Base-by-base conservation (phyloP, 352 stramenopile genomes). In the Plasmopara halstedii region DNA sequence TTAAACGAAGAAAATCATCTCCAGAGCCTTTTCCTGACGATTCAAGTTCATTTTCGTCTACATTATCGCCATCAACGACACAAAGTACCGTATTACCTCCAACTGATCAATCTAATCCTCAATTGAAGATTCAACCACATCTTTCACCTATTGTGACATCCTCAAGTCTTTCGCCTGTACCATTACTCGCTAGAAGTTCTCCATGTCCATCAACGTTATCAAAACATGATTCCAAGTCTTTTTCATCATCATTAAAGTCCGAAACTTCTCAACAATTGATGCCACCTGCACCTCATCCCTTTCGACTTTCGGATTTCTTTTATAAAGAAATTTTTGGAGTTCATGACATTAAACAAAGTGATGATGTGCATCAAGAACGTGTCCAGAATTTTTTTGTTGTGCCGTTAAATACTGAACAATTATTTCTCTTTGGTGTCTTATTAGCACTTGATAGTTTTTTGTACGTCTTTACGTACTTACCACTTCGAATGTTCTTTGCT, bases 401-500 rank as follows among this genome's bases (percentile, higher is more conserved):
- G 34, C 79, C 79, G 9, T 56, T 77, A 38, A 76, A 85, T 42
- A 85, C 73, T 7, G 80, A 91, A 53, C 68, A 88, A 43, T 68
- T 98, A 20, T 84, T 98, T 38, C 54, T 81, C 8, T 98, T 98
- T 56, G 94, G 94, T 17, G 86, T 98, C 37, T 80, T 97, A 9
- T 75, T 98, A 21, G 97, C 87, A 44, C 66, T 97, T 17, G 96
- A 99, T 70, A 97, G 88, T 37, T 98, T 99, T 55, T 65, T 99
- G 4, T 98, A 98, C 73, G 79, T 97, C 27, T 88, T 98, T 46
- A 98, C 95, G 41, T 97, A 98, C 61, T 68, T 98, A 22, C 95
- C 95, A 9, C 58, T 99, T 42, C 58, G 83, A 58, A 81, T 98
- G 50, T 54, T 97, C 37, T 81, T 88, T 43, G 63, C 69, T 22